Conservation (phyloP, 345 rosid species). For the Stellera chamaejasme region DNA sequence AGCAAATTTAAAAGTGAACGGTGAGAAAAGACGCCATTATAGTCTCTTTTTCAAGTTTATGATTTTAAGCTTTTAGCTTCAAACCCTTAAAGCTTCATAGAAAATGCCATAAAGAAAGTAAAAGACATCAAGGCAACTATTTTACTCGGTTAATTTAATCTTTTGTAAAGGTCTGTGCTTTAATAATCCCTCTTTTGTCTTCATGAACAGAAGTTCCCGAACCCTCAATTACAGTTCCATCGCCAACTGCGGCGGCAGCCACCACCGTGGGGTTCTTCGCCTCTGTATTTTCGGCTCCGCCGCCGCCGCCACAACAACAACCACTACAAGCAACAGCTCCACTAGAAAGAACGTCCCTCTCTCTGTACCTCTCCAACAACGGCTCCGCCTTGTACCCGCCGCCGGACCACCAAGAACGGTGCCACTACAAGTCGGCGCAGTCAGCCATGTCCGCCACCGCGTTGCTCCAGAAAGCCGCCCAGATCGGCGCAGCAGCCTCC, state of each 20-base stretch:
- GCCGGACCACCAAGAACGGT: conserved; percentile 20
- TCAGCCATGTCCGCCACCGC: conserved; percentile 99
- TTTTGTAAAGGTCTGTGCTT: not conserved
- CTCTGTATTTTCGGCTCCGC: conserved; percentile 37
- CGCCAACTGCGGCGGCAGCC: conserved; percentile 19
- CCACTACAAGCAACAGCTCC: conserved; percentile 30
- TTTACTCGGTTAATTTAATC: conserved; percentile 5
- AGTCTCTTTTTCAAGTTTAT: conserved; percentile 25
- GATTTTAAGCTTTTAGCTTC: conserved; percentile 13
- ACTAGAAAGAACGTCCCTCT: conserved; percentile 57
- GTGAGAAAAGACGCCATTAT: conserved; percentile 39
- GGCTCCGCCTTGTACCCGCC: conserved; percentile 32
- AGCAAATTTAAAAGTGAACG: not conserved
- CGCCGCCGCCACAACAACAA: conserved; percentile 21
- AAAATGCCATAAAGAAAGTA: conserved; percentile 5
- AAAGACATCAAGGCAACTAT: not conserved
- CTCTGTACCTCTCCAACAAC: conserved; percentile 42
- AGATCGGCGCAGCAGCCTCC: conserved; percentile 71
- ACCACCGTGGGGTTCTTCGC: conserved; percentile 31
- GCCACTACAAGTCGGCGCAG: conserved; percentile 24
- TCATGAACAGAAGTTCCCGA: conserved; percentile 43
- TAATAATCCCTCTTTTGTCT: not conserved
- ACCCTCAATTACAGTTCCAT: conserved; percentile 27
- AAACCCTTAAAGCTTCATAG: not conserved
- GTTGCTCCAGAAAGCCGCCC: conserved; percentile 91